phyloP scores from a whole-genome alignment of 306 rosid genomes.

The Begonia masoniana region DNA sequence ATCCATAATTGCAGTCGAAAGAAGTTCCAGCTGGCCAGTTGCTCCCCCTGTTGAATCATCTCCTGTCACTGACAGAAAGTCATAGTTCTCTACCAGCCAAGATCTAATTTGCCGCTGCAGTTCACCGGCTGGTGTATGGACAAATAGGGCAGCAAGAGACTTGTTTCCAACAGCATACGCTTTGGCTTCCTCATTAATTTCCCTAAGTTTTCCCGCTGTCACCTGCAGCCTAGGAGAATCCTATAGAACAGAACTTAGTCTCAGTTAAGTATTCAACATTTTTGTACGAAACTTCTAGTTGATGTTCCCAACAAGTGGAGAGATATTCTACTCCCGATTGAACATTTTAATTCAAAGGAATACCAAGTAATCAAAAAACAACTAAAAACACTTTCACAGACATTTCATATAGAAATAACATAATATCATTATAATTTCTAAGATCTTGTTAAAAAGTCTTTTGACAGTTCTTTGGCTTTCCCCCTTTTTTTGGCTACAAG shows the following conservation, averaged over 20 bases:
- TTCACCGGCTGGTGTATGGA: slow-evolving; percentile 98
- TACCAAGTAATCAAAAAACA: too few species aligned
- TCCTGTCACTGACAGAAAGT: slow-evolving; percentile 64
- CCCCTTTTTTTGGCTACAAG: neutral
- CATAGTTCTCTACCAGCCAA: slow-evolving; percentile 90
- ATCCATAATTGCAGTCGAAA: slow-evolving; percentile 98
- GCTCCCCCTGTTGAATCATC: slow-evolving; percentile 67
- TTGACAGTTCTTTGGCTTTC: too few species aligned
- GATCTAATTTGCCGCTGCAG: slow-evolving; percentile 95
- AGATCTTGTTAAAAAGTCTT: too few species aligned
- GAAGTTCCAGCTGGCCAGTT: slow-evolving; percentile 97
- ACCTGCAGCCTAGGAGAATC: slow-evolving; percentile 86
- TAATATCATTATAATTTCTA: too few species aligned
- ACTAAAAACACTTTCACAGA: too few species aligned
- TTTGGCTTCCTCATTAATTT: slow-evolving; percentile 90
- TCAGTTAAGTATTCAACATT: too few species aligned
- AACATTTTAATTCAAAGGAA: too few species aligned
- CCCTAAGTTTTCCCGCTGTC: slow-evolving; percentile 94
- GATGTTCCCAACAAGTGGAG: neutral
- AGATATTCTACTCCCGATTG: neutral
- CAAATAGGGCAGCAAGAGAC: slow-evolving; percentile 93
- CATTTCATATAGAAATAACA: too few species aligned
- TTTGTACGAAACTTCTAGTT: neutral
- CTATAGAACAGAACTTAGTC: slow-evolving; percentile 20
- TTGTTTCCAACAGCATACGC: slow-evolving; percentile 77